Evolutionary conservation across 2,329 filamentous ascomycete genomes (phyloP).

Genomic region (Moelleriella libera): DNA sequence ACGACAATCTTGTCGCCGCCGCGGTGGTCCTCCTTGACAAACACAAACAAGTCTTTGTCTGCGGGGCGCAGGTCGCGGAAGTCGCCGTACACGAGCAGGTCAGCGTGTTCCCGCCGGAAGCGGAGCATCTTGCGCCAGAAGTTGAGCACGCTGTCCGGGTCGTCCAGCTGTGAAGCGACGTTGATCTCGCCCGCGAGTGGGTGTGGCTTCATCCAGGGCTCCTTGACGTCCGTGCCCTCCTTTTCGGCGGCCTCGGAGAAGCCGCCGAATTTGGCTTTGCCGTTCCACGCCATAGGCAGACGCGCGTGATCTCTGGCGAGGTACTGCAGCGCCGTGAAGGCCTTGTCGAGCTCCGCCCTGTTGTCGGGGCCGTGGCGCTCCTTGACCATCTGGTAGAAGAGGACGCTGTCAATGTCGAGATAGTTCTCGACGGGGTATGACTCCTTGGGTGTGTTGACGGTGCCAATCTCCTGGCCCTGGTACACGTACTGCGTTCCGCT

Average conservation of each 20-base stretch:
- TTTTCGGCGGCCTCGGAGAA: conserved; percentile 22
- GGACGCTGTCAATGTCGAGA: conserved; percentile 33
- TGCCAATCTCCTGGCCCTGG: conserved; percentile 54
- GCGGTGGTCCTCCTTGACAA: conserved; percentile 15
- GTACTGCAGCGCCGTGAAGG: conserved; percentile 15
- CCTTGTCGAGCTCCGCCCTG: conserved; percentile 19
- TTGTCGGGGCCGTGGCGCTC: conserved; percentile 14
- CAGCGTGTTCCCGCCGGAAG: conserved; percentile 16
- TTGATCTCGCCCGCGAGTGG: conserved; percentile 30
- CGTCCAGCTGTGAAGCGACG: conserved; percentile 35
- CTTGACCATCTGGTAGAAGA: conserved; percentile 16
- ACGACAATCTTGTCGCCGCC: conserved; percentile 12
- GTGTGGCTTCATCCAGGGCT: conserved; percentile 20
- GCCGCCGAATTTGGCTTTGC: conserved; percentile 14
- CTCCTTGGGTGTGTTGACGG: conserved; percentile 42
- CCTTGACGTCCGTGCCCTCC: conserved; percentile 11
- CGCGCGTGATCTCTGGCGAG: conserved; percentile 45
- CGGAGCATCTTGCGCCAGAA: conserved; percentile 17
- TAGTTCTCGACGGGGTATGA: conserved; percentile 46
- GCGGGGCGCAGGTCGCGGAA: conserved; percentile 12
- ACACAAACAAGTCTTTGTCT: conserved; percentile 12
- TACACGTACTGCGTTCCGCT: conserved; percentile 51
- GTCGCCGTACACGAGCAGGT: conserved; percentile 20
- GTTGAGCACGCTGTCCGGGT: conserved; percentile 18
- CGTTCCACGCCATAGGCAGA: conserved; percentile 54